phyloP scores from a whole-genome alignment of 2,329 filamentous ascomycete genomes.

The Berkeleyomyces rouxiae region DNA sequence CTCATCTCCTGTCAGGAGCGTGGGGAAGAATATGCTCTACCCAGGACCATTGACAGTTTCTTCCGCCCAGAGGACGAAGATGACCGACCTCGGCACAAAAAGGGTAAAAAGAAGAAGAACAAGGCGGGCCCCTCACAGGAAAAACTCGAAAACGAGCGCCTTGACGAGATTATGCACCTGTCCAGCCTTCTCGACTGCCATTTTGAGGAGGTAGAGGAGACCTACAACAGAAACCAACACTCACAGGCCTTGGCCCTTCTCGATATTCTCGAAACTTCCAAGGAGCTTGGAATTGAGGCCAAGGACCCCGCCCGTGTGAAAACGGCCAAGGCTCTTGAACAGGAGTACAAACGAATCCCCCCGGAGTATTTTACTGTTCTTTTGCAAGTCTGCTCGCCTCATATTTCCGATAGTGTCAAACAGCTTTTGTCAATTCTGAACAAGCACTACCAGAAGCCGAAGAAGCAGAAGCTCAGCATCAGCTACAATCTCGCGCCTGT shows the following conservation, averaged over 20 bases:
- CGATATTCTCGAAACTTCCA: conserved; percentile 28
- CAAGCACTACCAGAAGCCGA: conserved; percentile 26
- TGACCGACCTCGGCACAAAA: conserved; percentile 18
- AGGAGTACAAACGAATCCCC: conserved; percentile 28
- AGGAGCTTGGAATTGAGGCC: conserved; percentile 22
- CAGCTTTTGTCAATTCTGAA: conserved; percentile 28
- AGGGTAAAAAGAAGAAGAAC: conserved; percentile 26
- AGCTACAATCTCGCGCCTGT: conserved; percentile 25
- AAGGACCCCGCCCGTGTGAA: conserved; percentile 20
- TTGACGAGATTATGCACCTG: conserved; percentile 27
- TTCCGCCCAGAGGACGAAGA: conserved; percentile 35
- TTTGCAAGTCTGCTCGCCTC: conserved; percentile 23
- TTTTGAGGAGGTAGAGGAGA: conserved; percentile 24
- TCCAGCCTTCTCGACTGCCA: conserved; percentile 28
- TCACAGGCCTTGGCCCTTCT: conserved; percentile 27
- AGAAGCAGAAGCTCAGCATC: conserved; percentile 22
- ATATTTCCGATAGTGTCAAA: conserved; percentile 21
- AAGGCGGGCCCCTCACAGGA: conserved; percentile 17
- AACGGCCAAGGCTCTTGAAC: conserved; percentile 21
- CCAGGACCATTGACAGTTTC: conserved; percentile 74
- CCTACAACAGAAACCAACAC: conserved; percentile 24
- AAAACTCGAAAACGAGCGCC: neutral
- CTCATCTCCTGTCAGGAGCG: conserved; percentile 60
- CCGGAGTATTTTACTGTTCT: conserved; percentile 27
- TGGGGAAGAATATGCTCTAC: conserved; percentile 19